A percentile compares a stretch with the other conserved stretches of the same genome.
Conservation (phyloP, 1,139 yeast genomes). For the Lodderomyces jiufengensis region DNA sequence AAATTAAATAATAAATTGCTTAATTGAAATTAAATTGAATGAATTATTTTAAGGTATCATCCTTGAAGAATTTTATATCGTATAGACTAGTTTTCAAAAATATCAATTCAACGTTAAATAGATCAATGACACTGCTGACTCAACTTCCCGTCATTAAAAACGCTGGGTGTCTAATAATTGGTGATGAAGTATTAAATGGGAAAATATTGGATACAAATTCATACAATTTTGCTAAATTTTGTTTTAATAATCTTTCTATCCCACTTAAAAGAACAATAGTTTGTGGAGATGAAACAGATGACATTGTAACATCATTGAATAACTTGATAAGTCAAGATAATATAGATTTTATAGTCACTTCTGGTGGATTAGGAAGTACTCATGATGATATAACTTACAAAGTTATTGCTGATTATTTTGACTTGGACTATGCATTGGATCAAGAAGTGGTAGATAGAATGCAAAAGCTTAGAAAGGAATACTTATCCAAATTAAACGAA, state of each 20-base stretch:
- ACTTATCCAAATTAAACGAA: conserved; percentile 32
- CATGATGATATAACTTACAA: conserved; percentile 87
- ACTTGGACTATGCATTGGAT: conserved; percentile 50
- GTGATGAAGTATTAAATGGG: conserved; percentile 87
- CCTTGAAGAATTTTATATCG: too few species aligned
- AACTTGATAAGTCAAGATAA: conserved; percentile 38
- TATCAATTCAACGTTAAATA: too few species aligned
- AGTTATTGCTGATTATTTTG: conserved; percentile 61
- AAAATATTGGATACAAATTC: conserved; percentile 81
- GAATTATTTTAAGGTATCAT: too few species aligned
- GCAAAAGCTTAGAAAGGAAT: conserved; percentile 46
- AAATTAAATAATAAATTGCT: too few species aligned
- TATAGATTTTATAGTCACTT: conserved; percentile 70
- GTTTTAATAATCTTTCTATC: conserved; percentile 51
- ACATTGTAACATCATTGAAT: conserved; percentile 53
- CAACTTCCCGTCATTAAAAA: conserved; percentile 9
- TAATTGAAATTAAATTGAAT: too few species aligned
- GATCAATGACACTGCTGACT: not conserved
- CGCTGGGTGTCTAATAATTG: conserved; percentile 61
- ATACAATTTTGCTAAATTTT: conserved; percentile 61
- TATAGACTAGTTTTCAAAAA: too few species aligned
- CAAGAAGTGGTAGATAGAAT: conserved; percentile 57
- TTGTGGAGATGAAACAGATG: conserved; percentile 71
- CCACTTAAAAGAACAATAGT: conserved; percentile 65
- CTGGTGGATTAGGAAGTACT: conserved; percentile 88